Base-by-base conservation (phyloP, 2,329 filamentous ascomycete species). In the Dactylonectria macrodidyma region DNA sequence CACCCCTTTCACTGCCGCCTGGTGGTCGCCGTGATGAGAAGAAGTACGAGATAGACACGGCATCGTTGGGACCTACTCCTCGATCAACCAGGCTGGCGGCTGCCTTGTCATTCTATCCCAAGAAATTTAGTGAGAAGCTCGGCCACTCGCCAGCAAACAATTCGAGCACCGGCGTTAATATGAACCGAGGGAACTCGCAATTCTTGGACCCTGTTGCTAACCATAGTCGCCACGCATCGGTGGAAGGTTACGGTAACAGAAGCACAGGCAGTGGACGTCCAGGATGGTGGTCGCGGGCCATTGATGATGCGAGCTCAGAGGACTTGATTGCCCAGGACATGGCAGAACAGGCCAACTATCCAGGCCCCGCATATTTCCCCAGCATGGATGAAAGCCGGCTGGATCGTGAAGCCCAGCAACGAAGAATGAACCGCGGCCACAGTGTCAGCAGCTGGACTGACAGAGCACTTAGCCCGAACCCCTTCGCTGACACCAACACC, bases 151-250 rank as follows among this genome's bases (percentile, higher is more conserved):
- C 70, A 14, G 65, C 61, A 26, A 66, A 61, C 52, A 78, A 80
- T 62, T 78, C 76, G 33, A 79, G 78, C 9, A 79, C 83, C 2
- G 82, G 80, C 54, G 83, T 88, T 34, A 84, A 88, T 64, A 80
- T 88, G 69, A 83, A 89, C 76, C 81, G 85, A 55, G 85, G 86
- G 7, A 87, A 85, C 71, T 88, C 87, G 9, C 87, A 89, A 70
- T 88, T 86, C 68, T 79, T 83, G 66, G 79, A 82, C 26, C 62
- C 76, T 2, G 65, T 71, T 59, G 67, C 68, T 12, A 75, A 75
- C 33, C 83, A 84, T 68, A 84, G 81, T 66, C 81, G 82, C 36
- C 81, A 78, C 51, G 81, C 79, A 52, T 83, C 83, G 10, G 73
- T 69, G 46, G 66, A 58, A 38, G 51, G 54, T 34, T 58, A 69